A percentile compares a stretch with the other conserved stretches of the same genome.
phyloP scores from a whole-genome alignment of 2,329 filamentous ascomycete genomes.

The Epichloe amarillans region DNA sequence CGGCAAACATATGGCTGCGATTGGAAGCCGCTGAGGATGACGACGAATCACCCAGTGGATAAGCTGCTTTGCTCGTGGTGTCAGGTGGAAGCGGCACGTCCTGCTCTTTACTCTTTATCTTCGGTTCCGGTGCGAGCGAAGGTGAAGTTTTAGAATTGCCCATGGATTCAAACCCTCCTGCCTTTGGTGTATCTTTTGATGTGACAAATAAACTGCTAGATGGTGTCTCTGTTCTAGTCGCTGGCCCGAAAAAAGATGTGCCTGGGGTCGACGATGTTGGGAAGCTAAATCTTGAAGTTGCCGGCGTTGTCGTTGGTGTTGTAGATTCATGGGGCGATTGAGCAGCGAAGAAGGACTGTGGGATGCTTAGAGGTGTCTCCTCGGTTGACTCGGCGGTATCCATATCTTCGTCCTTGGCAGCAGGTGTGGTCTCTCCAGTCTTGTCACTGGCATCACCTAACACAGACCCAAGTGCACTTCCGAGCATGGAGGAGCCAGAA shows the following conservation, averaged over 20 bases:
- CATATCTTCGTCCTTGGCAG: constrained; percentile 41
- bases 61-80: constrained; percentile 38
- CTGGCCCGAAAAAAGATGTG: constrained; percentile 22
- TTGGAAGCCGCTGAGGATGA: constrained; percentile 36
- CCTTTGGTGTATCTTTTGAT: constrained; percentile 15
- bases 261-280: constrained; percentile 20
- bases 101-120: constrained; percentile 24
- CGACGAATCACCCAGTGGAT: constrained; percentile 35
- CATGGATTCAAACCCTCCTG: constrained; percentile 13
- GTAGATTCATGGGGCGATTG: constrained; percentile 21
- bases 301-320: constrained; percentile 40
- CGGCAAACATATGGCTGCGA: constrained; percentile 17
- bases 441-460: constrained; percentile 35
- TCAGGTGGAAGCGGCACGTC: constrained; percentile 40
- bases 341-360: constrained; percentile 18
- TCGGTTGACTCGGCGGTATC: constrained; percentile 22
- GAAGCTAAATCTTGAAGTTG: constrained; percentile 32
- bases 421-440: constrained; percentile 19
- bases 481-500: constrained; percentile 40
- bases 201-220: constrained; percentile 17
- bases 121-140: constrained; percentile 11
- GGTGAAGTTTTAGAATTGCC: constrained; percentile 9
- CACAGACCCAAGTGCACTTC: constrained; percentile 45
- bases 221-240: constrained; percentile 14
- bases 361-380: constrained; percentile 24